These are phyloP conservation scores for Nemania abortiva DNA, from an alignment of 2,329 filamentous ascomycete genomes.

Conservation along the genomic window DNA sequence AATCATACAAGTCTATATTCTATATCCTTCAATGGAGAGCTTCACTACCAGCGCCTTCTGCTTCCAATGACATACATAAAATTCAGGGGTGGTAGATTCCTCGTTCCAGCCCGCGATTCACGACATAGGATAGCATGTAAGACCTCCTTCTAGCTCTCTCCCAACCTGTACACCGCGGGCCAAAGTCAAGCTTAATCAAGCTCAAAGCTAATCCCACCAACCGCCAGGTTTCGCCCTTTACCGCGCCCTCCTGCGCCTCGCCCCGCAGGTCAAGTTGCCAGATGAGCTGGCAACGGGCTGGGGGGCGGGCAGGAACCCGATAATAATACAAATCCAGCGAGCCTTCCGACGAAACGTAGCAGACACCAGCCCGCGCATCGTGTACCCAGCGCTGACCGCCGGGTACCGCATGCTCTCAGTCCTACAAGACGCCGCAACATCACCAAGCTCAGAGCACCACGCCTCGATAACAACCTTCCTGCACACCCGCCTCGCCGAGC, in stretches of 20 bases:
- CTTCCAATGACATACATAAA: conserved; percentile 25
- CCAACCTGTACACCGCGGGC: neutral
- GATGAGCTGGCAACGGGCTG: conserved; percentile 56
- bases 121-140: conserved; percentile 66
- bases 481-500: conserved; percentile 52
- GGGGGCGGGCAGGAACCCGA: conserved; percentile 54
- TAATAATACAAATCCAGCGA: conserved; percentile 70
- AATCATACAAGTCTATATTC: neutral
- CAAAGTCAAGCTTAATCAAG: neutral
- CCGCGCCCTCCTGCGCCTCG: conserved; percentile 74
- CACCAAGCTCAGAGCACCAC: conserved; percentile 51
- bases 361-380: conserved; percentile 69
- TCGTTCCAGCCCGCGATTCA: conserved; percentile 63
- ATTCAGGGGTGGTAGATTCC: conserved; percentile 44
- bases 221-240: conserved; percentile 75
- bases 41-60: conserved; percentile 1
- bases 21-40: neutral
- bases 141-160: conserved; percentile 29
- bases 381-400: conserved; percentile 71
- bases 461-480: conserved; percentile 58
- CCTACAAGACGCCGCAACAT: conserved; percentile 40
- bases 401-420: conserved; percentile 65
- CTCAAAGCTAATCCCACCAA: neutral
- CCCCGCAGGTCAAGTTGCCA: conserved; percentile 64
- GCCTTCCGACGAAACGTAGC: conserved; percentile 71